phyloP scores from a whole-genome alignment of 2,329 filamentous ascomycete species.

The Chaetomiaceae sp. region DNA sequence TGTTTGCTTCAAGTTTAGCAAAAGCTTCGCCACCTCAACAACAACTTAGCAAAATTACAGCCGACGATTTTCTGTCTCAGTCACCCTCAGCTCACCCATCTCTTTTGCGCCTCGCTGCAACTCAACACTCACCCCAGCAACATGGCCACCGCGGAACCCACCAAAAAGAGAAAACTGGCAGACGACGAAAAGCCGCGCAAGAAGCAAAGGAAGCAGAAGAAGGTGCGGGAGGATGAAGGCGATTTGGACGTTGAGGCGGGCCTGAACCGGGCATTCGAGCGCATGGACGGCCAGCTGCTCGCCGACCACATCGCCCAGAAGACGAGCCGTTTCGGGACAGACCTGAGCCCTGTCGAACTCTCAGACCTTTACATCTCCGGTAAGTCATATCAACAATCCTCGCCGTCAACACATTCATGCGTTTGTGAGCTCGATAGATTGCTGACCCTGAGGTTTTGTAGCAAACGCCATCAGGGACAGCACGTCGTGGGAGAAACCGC shows the following conservation, averaged over 20 bases:
- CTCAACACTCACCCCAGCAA: neutral
- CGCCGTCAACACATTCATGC: no score
- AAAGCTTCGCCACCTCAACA: no score
- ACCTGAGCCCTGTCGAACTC: conserved; percentile 77
- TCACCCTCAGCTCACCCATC: neutral
- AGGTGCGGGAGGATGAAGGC: conserved; percentile 48
- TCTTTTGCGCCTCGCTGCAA: neutral
- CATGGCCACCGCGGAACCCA: conserved; percentile 4
- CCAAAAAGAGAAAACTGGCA: conserved; percentile 52
- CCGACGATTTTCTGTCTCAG: no score
- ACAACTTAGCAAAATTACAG: no score
- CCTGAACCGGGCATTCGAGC: conserved; percentile 72
- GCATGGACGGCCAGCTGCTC: conserved; percentile 76
- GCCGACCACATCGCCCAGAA: conserved; percentile 81
- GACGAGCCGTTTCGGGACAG: conserved; percentile 68
- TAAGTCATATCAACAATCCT: no score
- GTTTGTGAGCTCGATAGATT: neutral
- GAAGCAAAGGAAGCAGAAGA: conserved; percentile 46
- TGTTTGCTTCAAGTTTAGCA: no score
- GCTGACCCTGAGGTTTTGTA: conserved; percentile 29
- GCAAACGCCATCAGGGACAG: conserved; percentile 74
- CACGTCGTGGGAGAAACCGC: conserved; percentile 61
- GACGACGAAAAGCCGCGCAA: conserved; percentile 33
- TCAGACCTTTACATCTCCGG: conserved; percentile 75
- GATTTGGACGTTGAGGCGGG: conserved; percentile 62